Conservation (phyloP, 228 moss, liverwort and hornwort genomes). For the Sphagnum magellanicum region DNA sequence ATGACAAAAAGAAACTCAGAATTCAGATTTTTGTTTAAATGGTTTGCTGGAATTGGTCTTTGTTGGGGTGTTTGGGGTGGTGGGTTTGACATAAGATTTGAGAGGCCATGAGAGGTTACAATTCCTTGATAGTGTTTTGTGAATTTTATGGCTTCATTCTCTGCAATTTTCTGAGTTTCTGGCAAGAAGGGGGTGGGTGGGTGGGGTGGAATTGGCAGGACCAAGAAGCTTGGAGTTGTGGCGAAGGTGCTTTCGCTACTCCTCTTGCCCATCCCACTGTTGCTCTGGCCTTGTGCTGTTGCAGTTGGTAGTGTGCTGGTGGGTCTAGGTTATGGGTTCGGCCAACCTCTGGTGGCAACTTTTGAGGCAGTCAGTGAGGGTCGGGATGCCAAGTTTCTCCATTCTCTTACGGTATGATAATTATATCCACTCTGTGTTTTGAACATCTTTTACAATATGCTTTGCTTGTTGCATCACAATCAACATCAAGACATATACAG, state of each 20-base stretch:
- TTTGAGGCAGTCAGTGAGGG: conserved; percentile 75
- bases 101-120: too few species aligned
- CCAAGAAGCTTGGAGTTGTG: conserved; percentile 63
- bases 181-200: background rate
- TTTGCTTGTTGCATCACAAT: background rate
- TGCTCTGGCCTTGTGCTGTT: conserved; percentile 62
- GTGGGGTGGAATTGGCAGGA: conserved; percentile 28
- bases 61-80: too few species aligned
- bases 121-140: too few species aligned
- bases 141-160: too few species aligned
- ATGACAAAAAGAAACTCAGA: too few species aligned
- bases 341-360: conserved; percentile 81
- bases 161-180: too few species aligned
- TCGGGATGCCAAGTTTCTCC: conserved; percentile 37
- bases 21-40: background rate
- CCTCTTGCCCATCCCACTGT: conserved; percentile 55
- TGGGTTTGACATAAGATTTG: too few species aligned
- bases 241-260: conserved; percentile 49
- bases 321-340: conserved; percentile 79
- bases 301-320: conserved; percentile 57
- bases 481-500: background rate
- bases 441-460: background rate
- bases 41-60: background rate
- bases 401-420: conserved; percentile 67
- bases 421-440: too few species aligned